Evolutionary conservation across 805 yeast genomes (phyloP).

Genomic region (Pichia phayaonensis): DNA sequence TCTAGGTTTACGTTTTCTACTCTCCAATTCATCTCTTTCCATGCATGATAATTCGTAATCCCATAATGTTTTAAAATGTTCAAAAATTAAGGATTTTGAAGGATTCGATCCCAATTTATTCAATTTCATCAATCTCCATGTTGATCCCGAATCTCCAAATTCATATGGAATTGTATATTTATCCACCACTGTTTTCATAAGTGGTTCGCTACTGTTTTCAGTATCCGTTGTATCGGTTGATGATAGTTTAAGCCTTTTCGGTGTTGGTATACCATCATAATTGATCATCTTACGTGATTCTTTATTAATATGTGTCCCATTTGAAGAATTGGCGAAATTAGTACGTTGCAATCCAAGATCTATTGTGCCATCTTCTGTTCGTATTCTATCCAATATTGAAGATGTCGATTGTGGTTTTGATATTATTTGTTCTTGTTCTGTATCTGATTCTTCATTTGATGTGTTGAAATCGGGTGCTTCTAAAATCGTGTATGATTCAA

Average conservation of each 20-base stretch:
- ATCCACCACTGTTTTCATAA: too few relatives aligned
- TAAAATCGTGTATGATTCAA: constrained; percentile 14
- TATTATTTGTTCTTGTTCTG: background rate
- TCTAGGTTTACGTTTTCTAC: constrained; percentile 12
- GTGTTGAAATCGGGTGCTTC: constrained; percentile 22
- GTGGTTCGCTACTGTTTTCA: too few relatives aligned
- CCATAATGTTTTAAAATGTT: constrained; percentile 12
- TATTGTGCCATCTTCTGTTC: constrained; percentile 8
- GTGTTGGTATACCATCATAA: background rate
- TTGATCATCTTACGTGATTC: constrained; percentile 1
- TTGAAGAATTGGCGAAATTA: background rate
- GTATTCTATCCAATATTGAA: constrained; percentile 2
- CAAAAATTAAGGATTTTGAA: background rate
- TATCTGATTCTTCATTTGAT: constrained; percentile 16
- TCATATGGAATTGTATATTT: constrained; percentile 17
- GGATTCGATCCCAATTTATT: constrained; percentile 11
- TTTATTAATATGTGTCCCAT: background rate
- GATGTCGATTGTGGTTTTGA: background rate
- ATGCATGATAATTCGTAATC: constrained; percentile 26
- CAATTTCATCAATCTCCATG: constrained; percentile 34
- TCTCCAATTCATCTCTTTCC: constrained; percentile 26
- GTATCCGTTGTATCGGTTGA: background rate
- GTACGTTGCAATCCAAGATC: constrained; percentile 6
- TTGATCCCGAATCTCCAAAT: constrained; percentile 32
- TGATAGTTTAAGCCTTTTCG: background rate